phyloP scores from a whole-genome alignment of 2,329 filamentous ascomycete genomes.

The Sclerotinia trifoliorum region DNA sequence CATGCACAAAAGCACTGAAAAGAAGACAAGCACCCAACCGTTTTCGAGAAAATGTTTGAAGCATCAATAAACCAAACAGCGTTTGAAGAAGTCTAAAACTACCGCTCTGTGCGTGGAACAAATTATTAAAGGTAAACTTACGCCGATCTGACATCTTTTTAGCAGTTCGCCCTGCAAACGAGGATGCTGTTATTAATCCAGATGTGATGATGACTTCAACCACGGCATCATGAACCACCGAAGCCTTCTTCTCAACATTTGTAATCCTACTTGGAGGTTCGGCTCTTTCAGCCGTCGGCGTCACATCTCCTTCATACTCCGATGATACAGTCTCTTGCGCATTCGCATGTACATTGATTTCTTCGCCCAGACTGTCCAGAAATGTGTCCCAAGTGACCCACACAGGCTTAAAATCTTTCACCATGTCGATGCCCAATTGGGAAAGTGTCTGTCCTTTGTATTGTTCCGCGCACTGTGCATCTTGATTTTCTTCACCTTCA shows the following conservation, averaged over 20 bases:
- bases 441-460: slow-evolving; percentile 65
- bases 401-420: slow-evolving; percentile 63
- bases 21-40: not conserved
- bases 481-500: slow-evolving; percentile 41
- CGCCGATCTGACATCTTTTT: not conserved
- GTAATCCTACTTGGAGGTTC: slow-evolving; percentile 27
- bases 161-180: slow-evolving; percentile 21
- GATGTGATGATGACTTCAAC: slow-evolving; percentile 66
- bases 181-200: slow-evolving; percentile 25
- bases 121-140: not conserved
- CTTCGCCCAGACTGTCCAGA: slow-evolving; percentile 50
- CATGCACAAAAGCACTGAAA: not conserved
- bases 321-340: slow-evolving; percentile 18
- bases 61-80: not conserved
- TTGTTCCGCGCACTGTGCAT: slow-evolving; percentile 50
- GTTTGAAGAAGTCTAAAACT: not conserved
- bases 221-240: slow-evolving; percentile 56
- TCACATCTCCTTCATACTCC: slow-evolving; percentile 34
- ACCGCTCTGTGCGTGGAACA: not conserved
- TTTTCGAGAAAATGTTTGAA: not conserved
- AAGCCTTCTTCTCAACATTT: slow-evolving; percentile 37
- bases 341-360: slow-evolving; percentile 26
- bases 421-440: slow-evolving; percentile 70
- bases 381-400: slow-evolving; percentile 61
- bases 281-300: slow-evolving; percentile 41